Base-by-base conservation (phyloP, 495 filamentous ascomycete genomes). In the Astrocystis sublimbata region DNA sequence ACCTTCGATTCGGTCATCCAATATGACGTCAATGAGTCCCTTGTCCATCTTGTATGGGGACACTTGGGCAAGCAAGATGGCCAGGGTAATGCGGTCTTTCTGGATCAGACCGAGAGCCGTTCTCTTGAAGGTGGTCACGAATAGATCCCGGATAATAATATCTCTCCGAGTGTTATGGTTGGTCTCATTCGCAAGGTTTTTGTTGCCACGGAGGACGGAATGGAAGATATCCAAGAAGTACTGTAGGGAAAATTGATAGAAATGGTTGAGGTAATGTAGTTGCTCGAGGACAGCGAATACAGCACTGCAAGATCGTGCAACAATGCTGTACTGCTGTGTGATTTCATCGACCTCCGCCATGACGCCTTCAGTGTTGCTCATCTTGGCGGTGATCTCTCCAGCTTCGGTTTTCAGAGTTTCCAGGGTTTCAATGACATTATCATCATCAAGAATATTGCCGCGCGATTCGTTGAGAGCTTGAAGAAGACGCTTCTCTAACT, bases 221-320 rank as follows among this genome's bases (percentile, higher is more conserved):
- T 96, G 87, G 84, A 99, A 98, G 65, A 99, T 99, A 69, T 96
- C 91, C 15, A 94, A 83, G 74, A 99, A 99, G 76, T 93, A 98
- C 78, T 96, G 92, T 49, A 99, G 82, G 21, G 96, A 98, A 83
- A 99, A 98, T 68, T 98, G 94, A 73, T 99, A 99, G 79, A 98
- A 98, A 80, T 98, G 96, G 72, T 99, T 97, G 73, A 99, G 86
- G 69, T 97, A 93, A 72, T 97, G 93, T 46, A 99, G 88, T 73
- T 98, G 93, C 76, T 98, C 96, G 49, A 99, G 82, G 26, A 97
- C 91, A 19, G 94, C 92, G 76, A 97, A 98, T 24, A 97, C 92
- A 49, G 93, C 92, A 77, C 92, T 96, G 83, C 94, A 99, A 38
- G 94, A 91, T 66, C 87, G 85, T 45, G 94, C 94, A 75, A 98